These are phyloP conservation scores for Corylus avellana DNA, from an alignment of 306 rosid genomes.

Conservation along the genomic window DNA sequence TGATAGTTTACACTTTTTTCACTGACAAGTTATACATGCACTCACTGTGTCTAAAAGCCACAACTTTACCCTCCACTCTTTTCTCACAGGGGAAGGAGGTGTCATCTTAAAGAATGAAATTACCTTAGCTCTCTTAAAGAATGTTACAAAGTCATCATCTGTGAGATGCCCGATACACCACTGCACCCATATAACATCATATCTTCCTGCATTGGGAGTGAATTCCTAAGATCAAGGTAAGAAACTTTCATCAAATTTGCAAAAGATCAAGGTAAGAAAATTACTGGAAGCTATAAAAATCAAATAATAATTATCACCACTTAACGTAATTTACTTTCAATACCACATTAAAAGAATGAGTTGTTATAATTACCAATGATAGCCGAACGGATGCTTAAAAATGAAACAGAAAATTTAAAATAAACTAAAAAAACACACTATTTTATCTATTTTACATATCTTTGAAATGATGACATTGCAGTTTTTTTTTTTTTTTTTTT, in stretches of 20 bases:
- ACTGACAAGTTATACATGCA: neutral
- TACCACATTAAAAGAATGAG: neutral
- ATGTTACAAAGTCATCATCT: slow-evolving; percentile 86
- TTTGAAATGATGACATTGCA: neutral
- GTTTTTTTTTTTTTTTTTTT: neutral
- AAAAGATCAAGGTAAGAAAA: neutral
- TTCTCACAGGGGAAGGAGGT: neutral
- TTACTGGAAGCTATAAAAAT: neutral
- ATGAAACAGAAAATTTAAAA: neutral
- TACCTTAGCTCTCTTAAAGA: slow-evolving; percentile 90
- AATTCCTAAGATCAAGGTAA: slow-evolving; percentile 58
- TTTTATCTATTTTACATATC: neutral
- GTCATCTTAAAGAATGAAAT: slow-evolving; percentile 20
- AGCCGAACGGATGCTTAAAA: neutral
- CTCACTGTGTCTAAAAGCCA: neutral
- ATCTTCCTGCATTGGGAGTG: slow-evolving; percentile 83
- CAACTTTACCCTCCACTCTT: neutral
- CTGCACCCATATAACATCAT: slow-evolving; percentile 95
- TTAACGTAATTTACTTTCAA: neutral
- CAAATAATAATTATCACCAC: neutral
- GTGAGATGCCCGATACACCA: slow-evolving; percentile 99
- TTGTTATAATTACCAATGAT: neutral
- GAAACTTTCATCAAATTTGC: slow-evolving; percentile 22
- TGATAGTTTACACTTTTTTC: neutral
- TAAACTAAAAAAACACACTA: neutral